Evolutionary conservation across 202 grass and related monocot species (phyloP).

Genomic region (Setaria italica): DNA sequence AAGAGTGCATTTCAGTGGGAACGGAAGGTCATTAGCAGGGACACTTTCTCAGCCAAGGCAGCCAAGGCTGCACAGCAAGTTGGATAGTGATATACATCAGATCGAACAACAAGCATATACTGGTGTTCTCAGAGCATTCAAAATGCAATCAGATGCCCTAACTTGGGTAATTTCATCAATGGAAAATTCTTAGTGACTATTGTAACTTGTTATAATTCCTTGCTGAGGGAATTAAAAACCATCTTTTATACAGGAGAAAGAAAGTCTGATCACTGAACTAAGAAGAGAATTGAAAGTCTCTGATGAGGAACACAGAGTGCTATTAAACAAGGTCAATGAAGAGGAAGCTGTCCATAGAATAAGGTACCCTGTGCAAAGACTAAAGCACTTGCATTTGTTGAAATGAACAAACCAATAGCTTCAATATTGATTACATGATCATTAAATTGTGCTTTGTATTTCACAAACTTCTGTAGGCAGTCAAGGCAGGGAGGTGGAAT

Average conservation of each 20-base stretch:
- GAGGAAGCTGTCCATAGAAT: constrained; percentile 67
- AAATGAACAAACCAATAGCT: neutral
- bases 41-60: constrained; percentile 52
- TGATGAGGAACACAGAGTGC: constrained; percentile 81
- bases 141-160: constrained; percentile 86
- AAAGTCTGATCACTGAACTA: constrained; percentile 83
- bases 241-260: constrained; percentile 74
- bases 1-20: constrained; percentile 55
- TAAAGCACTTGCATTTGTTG: neutral
- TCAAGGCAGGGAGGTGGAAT: constrained; percentile 64
- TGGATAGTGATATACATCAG: constrained; percentile 70
- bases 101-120: constrained; percentile 86
- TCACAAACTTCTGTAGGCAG: constrained; percentile 51
- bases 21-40: constrained; percentile 53
- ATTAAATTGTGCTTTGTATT: neutral
- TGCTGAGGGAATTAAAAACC: constrained; percentile 6
- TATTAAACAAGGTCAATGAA: constrained; percentile 79
- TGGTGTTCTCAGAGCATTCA: constrained; percentile 91
- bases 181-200: constrained; percentile 15
- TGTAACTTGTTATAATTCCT: constrained; percentile 3
- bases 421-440: neutral
- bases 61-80: constrained; percentile 45
- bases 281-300: constrained; percentile 86
- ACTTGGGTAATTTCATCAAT: constrained; percentile 63
- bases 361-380: constrained; percentile 57